Percentiles rank a stretch among this genome's conserved stretches.
Conservation (phyloP, 1,284 basidiomycete genomes). For the Ustilago crameri region DNA sequence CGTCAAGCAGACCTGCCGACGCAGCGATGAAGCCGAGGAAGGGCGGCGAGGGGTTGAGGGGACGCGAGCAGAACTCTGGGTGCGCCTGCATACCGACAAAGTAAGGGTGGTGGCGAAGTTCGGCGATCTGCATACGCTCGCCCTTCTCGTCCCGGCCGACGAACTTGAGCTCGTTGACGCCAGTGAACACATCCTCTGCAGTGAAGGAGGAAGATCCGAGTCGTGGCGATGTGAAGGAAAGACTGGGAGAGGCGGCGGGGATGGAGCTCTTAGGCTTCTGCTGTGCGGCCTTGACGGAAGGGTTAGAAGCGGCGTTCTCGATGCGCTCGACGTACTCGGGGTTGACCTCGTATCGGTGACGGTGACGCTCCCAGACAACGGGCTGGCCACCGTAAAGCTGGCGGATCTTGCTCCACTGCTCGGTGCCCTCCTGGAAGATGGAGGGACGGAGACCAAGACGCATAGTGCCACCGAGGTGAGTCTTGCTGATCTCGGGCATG, state of each 20-base stretch:
- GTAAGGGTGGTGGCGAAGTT: constrained; percentile 89
- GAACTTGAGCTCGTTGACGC: constrained; percentile 71
- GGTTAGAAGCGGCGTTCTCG: constrained; percentile 69
- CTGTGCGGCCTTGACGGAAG: constrained; percentile 22
- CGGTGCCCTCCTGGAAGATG: constrained; percentile 78
- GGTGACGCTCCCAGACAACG: constrained; percentile 94
- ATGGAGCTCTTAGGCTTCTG: constrained; percentile 35
- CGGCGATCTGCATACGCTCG: constrained; percentile 96
- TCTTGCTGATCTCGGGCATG: constrained; percentile 99
- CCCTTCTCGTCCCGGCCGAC: constrained; percentile 93
- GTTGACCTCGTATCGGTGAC: constrained; percentile 97
- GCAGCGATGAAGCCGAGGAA: constrained; percentile 97
- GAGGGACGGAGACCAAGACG: constrained; percentile 93
- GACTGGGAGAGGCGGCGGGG: constrained; percentile 37
- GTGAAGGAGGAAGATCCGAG: constrained; percentile 19
- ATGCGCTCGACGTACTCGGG: constrained; percentile 84
- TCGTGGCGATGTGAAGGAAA: constrained; percentile 34
- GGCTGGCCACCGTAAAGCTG: constrained; percentile 85
- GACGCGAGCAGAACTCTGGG: constrained; percentile 98
- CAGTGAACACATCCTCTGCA: constrained; percentile 11
- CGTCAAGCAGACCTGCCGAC: constrained; percentile 77
- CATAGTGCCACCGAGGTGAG: constrained; percentile 99
- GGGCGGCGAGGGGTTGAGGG: constrained; percentile 94
- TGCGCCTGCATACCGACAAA: constrained; percentile 96
- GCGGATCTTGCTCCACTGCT: constrained; percentile 72